Percentiles rank a stretch among this genome's conserved stretches.
phyloP scores from a whole-genome alignment of 2,329 filamentous ascomycete species.

The Verticillium longisporum region DNA sequence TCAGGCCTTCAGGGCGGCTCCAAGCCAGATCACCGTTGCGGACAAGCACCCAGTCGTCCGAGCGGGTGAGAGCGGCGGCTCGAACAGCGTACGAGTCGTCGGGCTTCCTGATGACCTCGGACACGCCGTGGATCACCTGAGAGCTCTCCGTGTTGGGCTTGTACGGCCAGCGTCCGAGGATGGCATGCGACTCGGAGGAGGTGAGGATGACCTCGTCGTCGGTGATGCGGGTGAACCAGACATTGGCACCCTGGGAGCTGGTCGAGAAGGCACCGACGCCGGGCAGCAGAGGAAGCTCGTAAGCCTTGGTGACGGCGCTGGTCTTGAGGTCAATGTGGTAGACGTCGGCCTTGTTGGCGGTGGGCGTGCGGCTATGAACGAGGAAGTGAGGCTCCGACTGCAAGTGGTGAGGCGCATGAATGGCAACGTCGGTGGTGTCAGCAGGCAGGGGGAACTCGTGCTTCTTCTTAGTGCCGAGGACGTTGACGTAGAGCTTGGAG shows the following conservation, averaged over 20 bases:
- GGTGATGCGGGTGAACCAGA: slow-evolving; percentile 83
- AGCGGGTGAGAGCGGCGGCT: slow-evolving; percentile 61
- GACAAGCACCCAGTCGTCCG: slow-evolving; percentile 73
- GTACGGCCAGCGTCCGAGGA: slow-evolving; percentile 68
- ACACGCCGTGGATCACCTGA: slow-evolving; percentile 59
- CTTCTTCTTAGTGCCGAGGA: slow-evolving; percentile 54
- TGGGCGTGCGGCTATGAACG: slow-evolving; percentile 67
- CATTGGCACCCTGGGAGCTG: slow-evolving; percentile 70
- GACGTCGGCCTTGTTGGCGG: slow-evolving; percentile 74
- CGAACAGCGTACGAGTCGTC: slow-evolving; percentile 67
- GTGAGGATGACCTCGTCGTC: slow-evolving; percentile 66
- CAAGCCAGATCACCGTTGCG: slow-evolving; percentile 77
- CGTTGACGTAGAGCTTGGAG: slow-evolving; percentile 62
- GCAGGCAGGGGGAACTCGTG: slow-evolving; percentile 46
- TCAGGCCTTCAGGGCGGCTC: slow-evolving; percentile 75
- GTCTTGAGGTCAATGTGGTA: slow-evolving; percentile 74
- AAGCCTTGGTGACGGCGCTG: slow-evolving; percentile 65
- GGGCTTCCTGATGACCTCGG: slow-evolving; percentile 73
- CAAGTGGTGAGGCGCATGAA: slow-evolving; percentile 70
- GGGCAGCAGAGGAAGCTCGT: slow-evolving; percentile 65
- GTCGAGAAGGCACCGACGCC: slow-evolving; percentile 72
- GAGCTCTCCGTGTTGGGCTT: slow-evolving; percentile 34
- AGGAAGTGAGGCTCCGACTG: slow-evolving; percentile 77
- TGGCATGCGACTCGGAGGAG: slow-evolving; percentile 69
- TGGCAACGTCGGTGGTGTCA: slow-evolving; percentile 44